Base-by-base conservation (phyloP, 345 rosid species). In the Brassica incana region DNA sequence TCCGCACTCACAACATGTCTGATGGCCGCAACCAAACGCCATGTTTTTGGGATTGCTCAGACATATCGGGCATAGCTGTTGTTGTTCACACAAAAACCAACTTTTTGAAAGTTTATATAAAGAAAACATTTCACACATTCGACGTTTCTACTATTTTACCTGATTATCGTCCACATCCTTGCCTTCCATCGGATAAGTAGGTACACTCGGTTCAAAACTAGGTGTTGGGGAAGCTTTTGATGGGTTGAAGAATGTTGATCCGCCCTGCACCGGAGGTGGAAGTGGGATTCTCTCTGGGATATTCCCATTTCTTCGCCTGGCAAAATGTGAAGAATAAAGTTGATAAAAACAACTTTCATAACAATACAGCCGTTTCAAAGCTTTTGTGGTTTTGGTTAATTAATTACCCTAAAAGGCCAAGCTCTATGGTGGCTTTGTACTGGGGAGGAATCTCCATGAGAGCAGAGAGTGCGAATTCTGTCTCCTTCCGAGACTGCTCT, bases 21-120 rank as follows among this genome's bases (percentile, higher is more conserved):
- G 99, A 86, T 95, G 99, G 27, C 99, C 99, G 15, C 99, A 95
- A 54, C 98, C 98, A 64, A 95, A 95, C 58, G 99, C 99, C 99
- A 95, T 91, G 85, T 92, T 84, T 76, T 89, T 95, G 3, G 78
- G 66, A 75, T 91, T 86, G 73, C 81, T 85, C 15, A 92, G 85
- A 86, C 99, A 95, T 80, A 95, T 89, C 54, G 95, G 88, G 74
- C 99, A 95, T 67, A 91, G 80, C 99, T 95, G 94, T 58, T 58
- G 30, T 56, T 73, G 54, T 14, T 48, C 54, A 43, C 64, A 52
- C 11, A 58, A 40, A 33, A 29, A 56, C 30, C 5, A 20, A 62
- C 3, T 12, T 45, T 54, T 43, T 33, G 5, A 12, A 10, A 60
- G 40, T 6, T 12, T 33, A 14, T 69, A 81, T 56, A 18, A 8